These are phyloP conservation scores for Endoconidiophora polonica DNA, from an alignment of 2,329 filamentous ascomycete genomes.

Conservation along the genomic window DNA sequence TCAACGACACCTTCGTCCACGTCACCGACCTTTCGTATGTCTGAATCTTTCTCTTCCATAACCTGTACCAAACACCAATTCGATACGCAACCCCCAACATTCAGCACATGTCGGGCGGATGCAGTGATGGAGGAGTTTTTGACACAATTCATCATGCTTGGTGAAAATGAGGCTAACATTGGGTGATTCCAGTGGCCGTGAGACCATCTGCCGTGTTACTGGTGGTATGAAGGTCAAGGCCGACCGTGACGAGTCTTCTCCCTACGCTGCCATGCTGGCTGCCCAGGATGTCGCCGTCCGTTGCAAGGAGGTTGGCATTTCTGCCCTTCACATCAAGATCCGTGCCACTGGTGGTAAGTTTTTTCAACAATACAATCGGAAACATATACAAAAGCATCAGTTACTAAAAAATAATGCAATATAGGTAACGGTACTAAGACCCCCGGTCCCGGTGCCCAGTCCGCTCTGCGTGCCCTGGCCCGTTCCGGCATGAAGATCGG, in stretches of 20 bases:
- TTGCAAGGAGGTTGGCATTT: conserved; percentile 57
- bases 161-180: conserved; percentile 37
- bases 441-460: conserved; percentile 96
- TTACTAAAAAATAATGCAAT: neutral
- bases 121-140: neutral
- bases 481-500: conserved; percentile 99
- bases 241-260: conserved; percentile 98
- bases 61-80: neutral
- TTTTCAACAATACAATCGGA: neutral
- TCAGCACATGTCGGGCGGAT: neutral
- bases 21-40: conserved; percentile 94
- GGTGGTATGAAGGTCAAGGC: conserved; percentile 99
- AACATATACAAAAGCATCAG: neutral
- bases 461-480: conserved; percentile 93
- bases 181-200: conserved; percentile 78
- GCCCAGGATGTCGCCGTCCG: conserved; percentile 92
- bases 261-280: conserved; percentile 99
- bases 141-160: neutral
- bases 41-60: conserved; percentile 12
- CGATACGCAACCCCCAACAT: neutral
- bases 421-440: conserved; percentile 98
- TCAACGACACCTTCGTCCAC: conserved; percentile 92
- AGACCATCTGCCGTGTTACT: conserved; percentile 99
- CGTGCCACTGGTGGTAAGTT: conserved; percentile 86
- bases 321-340: conserved; percentile 99